phyloP scores from a whole-genome alignment of 1,284 basidiomycete genomes.

The Ceratobasidium sp. region DNA sequence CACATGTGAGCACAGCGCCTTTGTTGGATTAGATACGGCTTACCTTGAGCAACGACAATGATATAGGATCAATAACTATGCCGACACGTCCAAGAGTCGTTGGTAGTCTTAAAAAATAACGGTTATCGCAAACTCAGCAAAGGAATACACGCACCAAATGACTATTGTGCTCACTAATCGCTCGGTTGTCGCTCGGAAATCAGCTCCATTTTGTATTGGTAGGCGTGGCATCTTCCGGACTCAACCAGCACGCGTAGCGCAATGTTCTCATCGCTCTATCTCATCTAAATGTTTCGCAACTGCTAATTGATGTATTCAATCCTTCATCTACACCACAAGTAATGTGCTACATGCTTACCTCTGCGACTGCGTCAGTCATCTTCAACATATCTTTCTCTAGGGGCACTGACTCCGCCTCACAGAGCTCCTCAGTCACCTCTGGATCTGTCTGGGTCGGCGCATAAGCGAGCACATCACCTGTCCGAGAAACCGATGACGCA shows the following conservation, averaged over 20 bases:
- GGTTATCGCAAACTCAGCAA: constrained; percentile 31
- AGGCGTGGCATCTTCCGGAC: constrained; percentile 92
- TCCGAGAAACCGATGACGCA: background rate
- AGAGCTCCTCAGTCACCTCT: constrained; percentile 43
- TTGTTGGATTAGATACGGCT: constrained; percentile 9
- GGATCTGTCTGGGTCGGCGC: constrained; percentile 47
- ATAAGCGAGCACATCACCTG: constrained; percentile 38
- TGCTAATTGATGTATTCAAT: constrained; percentile 63
- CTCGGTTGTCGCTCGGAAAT: constrained; percentile 70
- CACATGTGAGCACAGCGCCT: background rate
- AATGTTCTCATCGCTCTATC: constrained; percentile 70
- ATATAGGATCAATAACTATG: constrained; percentile 84
- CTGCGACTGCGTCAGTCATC: constrained; percentile 49
- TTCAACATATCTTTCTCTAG: constrained; percentile 39
- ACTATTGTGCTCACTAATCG: constrained; percentile 76
- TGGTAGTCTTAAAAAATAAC: constrained; percentile 41
- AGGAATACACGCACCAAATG: background rate
- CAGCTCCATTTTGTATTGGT: constrained; percentile 90
- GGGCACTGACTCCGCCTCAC: constrained; percentile 45
- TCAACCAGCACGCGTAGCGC: constrained; percentile 84
- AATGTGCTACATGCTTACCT: constrained; percentile 43
- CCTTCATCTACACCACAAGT: background rate
- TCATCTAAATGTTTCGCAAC: constrained; percentile 71
- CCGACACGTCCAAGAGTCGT: constrained; percentile 48
- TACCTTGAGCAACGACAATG: constrained; percentile 76